Evolutionary conservation across 805 yeast species (phyloP).

Genomic region (Naumovozyma baii): DNA sequence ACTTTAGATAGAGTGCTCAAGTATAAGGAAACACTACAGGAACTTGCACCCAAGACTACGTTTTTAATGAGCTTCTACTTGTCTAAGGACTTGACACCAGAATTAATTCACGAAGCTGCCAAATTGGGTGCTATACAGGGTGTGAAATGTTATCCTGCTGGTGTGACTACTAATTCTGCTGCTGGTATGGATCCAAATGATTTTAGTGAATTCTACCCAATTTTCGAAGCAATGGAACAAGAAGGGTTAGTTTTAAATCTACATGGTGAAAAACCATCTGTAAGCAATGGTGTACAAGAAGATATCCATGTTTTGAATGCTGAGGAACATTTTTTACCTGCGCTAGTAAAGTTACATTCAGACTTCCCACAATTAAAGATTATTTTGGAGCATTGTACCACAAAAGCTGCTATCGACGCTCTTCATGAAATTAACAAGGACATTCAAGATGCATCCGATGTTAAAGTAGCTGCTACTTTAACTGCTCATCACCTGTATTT

Average conservation of each 20-base stretch:
- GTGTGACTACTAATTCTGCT: slow-evolving; percentile 93
- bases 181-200: slow-evolving; percentile 92
- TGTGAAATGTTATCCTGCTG: slow-evolving; percentile 96
- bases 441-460: slow-evolving; percentile 28
- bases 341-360: slow-evolving; percentile 60
- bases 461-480: slow-evolving; percentile 79
- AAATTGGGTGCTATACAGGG: slow-evolving; percentile 61
- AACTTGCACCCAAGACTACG: slow-evolving; percentile 69
- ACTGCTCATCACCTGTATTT: slow-evolving; percentile 91
- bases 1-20: slow-evolving; percentile 60
- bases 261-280: slow-evolving; percentile 91
- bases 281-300: slow-evolving; percentile 35
- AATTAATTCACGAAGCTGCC: slow-evolving; percentile 72
- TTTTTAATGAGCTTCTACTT: slow-evolving; percentile 88
- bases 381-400: slow-evolving; percentile 90
- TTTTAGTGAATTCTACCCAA: slow-evolving; percentile 78
- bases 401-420: slow-evolving; percentile 75
- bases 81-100: slow-evolving; percentile 73
- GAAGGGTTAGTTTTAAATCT: slow-evolving; percentile 70
- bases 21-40: slow-evolving; percentile 56
- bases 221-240: slow-evolving; percentile 80
- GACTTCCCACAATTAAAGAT: slow-evolving; percentile 84
- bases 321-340: slow-evolving; percentile 86
- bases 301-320: slow-evolving; percentile 90
- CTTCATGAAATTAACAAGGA: slow-evolving; percentile 53